A percentile compares a stretch with the other conserved stretches of the same genome.
Conservation (phyloP, 2,329 filamentous ascomycete genomes). For the Furcasterigmium furcatum region DNA sequence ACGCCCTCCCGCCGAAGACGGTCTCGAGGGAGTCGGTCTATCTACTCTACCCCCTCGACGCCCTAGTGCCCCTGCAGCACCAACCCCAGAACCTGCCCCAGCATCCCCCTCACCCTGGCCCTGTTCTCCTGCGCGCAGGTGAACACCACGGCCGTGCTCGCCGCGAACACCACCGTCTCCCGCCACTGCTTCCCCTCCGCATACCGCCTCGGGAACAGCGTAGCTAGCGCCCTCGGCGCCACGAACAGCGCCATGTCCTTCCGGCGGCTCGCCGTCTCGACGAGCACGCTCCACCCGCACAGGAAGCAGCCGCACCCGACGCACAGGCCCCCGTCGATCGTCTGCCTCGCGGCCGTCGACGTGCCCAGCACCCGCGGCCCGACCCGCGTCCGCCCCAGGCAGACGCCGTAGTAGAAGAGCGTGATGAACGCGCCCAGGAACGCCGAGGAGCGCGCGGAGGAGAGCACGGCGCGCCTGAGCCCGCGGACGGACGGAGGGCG, state of each 20-base stretch:
- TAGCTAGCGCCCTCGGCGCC: constrained; percentile 72
- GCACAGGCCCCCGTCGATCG: constrained; percentile 62
- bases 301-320: constrained; percentile 68
- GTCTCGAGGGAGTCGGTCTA: too few relatives aligned
- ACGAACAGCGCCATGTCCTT: constrained; percentile 81
- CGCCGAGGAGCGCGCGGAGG: constrained; percentile 67
- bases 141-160: constrained; percentile 68
- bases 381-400: constrained; percentile 69
- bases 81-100: constrained; percentile 57
- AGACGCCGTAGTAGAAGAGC: constrained; percentile 83
- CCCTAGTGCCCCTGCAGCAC: constrained; percentile 33
- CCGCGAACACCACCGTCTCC: constrained; percentile 63
- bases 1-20: too few relatives aligned
- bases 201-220: constrained; percentile 71
- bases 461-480: constrained; percentile 46
- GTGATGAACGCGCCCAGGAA: constrained; percentile 77
- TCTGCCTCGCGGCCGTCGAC: constrained; percentile 41
- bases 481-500: constrained; percentile 41
- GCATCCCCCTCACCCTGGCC: constrained; percentile 61
- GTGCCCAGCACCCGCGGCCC: constrained; percentile 66
- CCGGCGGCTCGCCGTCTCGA: constrained; percentile 63
- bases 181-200: constrained; percentile 58
- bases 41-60: too few relatives aligned
- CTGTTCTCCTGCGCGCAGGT: constrained; percentile 63
- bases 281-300: constrained; percentile 79